These are phyloP conservation scores for Flaveria sonorensis DNA, from an alignment of 129 eudicot genomes.

Conservation along the genomic window DNA sequence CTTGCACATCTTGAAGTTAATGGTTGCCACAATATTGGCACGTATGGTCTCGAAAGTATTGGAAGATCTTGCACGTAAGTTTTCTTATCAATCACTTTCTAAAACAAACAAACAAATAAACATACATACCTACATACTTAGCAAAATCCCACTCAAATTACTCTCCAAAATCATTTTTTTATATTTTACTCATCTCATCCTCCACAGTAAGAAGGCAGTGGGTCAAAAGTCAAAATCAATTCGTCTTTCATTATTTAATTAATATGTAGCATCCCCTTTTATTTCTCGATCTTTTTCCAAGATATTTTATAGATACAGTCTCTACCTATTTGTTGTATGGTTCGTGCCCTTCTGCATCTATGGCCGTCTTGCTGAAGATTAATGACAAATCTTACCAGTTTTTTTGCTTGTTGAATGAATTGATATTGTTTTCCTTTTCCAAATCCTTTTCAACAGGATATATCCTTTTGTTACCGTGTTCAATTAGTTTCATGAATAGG, in stretches of 20 bases:
- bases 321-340: neutral
- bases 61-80: conserved; percentile 82
- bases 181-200: conserved; percentile 14
- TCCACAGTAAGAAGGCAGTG: conserved; percentile 2
- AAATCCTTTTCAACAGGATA: neutral
- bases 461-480: neutral
- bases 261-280: neutral
- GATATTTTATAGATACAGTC: neutral
- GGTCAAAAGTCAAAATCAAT: neutral
- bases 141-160: no score
- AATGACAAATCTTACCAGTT: neutral
- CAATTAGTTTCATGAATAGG: neutral
- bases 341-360: conserved; percentile 5
- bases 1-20: conserved; percentile 91
- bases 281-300: neutral
- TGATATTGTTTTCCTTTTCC: neutral
- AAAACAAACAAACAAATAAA: no score
- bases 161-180: neutral
- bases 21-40: conserved; percentile 93
- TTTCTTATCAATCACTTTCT: conserved; percentile 15
- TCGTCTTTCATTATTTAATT: neutral
- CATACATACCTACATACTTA: no score
- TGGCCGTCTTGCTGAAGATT: neutral
- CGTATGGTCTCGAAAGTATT: conserved; percentile 72
- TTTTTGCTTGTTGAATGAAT: neutral